Base-by-base conservation (phyloP, 768 basidiomycete species). In the Mycena crocata region DNA sequence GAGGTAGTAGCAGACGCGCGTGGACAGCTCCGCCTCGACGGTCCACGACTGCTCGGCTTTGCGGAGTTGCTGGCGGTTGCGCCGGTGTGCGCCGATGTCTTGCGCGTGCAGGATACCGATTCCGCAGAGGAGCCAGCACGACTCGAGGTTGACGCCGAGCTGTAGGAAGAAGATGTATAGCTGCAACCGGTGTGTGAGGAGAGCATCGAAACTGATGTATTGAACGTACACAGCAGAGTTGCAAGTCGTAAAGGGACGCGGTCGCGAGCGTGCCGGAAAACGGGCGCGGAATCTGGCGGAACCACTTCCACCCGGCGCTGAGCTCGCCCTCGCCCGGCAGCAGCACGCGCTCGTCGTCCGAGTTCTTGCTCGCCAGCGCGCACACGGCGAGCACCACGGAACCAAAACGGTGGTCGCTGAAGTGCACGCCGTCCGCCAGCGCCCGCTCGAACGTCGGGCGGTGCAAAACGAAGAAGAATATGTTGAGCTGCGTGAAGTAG, bases 211-310 rank as follows among this genome's bases (percentile, higher is more conserved):
- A 76, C 42, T 54, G 60, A 57, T 4, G 48, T 40, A 76, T 79
- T 62, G 67, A n/a, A n/a, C n/a, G n/a, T n/a, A 83, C 83, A 73
- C 82, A 77, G 72, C 83, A 84, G 8, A 79, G 78, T 71, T 91
- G 90, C 44, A 91, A 74, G 64, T 90, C 89, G 74, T 83, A 85
- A 64, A 90, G 70, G n/a, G 82, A 72, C 3, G 89, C 85, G 4
- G 84, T 82, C 0, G 81, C 24, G 34, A 60, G 79, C 19, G n/a
- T 86, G 75, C 0, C 80, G 82, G 73, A 82, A 44, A 86, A 84
- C 50, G 87, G 83, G 69, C 83, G 81, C 55, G 86, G 81, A 14
- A 89, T 81, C 66, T 85, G 83, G n/a, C 75, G 74, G 57, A 84
- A 80, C 71, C 79, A 86, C 56, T 75, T 74, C 80, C 80, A 83